phyloP scores from a whole-genome alignment of 768 basidiomycete genomes.

The Pleurotus ostreatus region DNA sequence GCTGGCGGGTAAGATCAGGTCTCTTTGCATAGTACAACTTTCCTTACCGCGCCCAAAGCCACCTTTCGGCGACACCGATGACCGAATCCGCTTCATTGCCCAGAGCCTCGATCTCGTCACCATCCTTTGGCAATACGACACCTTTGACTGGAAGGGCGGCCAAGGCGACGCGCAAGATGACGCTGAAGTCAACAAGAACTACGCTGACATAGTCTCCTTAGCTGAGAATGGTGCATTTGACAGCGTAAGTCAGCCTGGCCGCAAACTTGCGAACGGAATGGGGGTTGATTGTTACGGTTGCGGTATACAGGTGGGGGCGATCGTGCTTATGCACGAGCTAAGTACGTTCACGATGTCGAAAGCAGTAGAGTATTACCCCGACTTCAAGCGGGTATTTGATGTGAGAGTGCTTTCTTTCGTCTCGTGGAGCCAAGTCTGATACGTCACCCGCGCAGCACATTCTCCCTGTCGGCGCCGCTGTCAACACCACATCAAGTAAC shows the following conservation, averaged over 20 bases:
- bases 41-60: conserved; percentile 29
- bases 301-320: conserved; percentile 36
- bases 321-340: conserved; percentile 56
- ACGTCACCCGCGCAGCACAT: conserved; percentile 28
- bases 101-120: conserved; percentile 64
- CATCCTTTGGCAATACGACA: conserved; percentile 70
- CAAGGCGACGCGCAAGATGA: conserved; percentile 34
- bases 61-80: conserved; percentile 67
- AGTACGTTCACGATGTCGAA: conserved; percentile 60
- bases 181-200: conserved; percentile 47
- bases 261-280: neutral
- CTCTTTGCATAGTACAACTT: neutral
- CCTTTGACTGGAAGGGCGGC: conserved; percentile 70
- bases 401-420: conserved; percentile 22
- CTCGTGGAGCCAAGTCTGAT: neutral
- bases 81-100: conserved; percentile 71
- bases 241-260: conserved; percentile 23
- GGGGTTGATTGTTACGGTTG: neutral
- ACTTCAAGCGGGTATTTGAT: conserved; percentile 40
- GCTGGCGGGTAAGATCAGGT: conserved; percentile 45
- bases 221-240: conserved; percentile 39
- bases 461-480: conserved; percentile 49
- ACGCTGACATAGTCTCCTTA: conserved; percentile 45
- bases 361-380: conserved; percentile 47
- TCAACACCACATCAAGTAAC: conserved; percentile 34